Percentiles rank a stretch among this genome's conserved stretches.
phyloP scores from a whole-genome alignment of 805 yeast species.

The Suhomyces tanzawaensis region DNA sequence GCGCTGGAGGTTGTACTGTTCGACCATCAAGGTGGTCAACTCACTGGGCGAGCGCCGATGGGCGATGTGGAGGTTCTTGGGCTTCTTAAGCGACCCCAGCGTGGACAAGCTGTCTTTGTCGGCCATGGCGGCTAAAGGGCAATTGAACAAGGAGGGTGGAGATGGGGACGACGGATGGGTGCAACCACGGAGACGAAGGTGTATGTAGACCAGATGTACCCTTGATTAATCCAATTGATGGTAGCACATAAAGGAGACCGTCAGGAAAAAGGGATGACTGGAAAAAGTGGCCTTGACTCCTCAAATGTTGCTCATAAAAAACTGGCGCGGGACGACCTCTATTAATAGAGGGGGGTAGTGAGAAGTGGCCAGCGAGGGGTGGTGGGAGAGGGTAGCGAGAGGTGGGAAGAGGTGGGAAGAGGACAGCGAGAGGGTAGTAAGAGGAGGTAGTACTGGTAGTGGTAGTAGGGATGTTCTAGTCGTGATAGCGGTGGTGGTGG shows the following conservation, averaged over 20 bases:
- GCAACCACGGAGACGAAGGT: slow-evolving; percentile 1
- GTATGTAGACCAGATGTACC: background rate
- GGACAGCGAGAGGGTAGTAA: background rate
- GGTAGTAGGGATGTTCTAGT: too few relatives aligned
- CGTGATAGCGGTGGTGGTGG: too few relatives aligned
- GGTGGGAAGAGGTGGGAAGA: slow-evolving; percentile 1
- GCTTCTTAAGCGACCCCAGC: slow-evolving; percentile 17
- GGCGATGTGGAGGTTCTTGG: slow-evolving; percentile 74
- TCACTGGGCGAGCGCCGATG: slow-evolving; percentile 96
- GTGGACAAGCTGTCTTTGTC: slow-evolving; percentile 9
- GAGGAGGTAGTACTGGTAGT: too few relatives aligned
- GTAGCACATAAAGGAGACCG: slow-evolving; percentile 1
- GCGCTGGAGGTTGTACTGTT: slow-evolving; percentile 84
- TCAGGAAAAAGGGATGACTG: slow-evolving; percentile 2
- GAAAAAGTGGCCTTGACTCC: background rate
- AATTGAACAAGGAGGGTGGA: background rate
- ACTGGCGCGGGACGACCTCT: slow-evolving; percentile 1
- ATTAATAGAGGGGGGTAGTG: background rate
- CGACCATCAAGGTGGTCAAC: slow-evolving; percentile 86
- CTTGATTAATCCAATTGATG: slow-evolving; percentile 2
- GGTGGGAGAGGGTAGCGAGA: background rate
- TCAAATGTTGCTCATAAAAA: slow-evolving; percentile 5
- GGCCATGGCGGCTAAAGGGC: slow-evolving; percentile 1
- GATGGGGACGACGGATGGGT: slow-evolving; percentile 2
- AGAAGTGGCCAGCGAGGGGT: background rate